Evolutionary conservation across 169 alveolate genomes (phyloP), one percentile per base, ranked within the genome.

Genomic region (Plasmodium yoelii): DNA sequence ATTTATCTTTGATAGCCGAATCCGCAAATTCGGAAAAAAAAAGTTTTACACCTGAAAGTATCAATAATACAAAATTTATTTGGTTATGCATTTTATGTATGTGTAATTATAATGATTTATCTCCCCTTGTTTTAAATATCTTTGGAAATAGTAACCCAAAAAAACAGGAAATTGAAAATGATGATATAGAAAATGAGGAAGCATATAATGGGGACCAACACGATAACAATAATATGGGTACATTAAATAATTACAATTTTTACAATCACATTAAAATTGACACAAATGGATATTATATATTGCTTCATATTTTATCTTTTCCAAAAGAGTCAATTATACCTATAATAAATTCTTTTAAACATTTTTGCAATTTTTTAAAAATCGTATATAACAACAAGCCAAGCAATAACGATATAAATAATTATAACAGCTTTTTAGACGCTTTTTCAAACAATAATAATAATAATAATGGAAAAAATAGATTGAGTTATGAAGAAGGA

Each of bases 11-110:
- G 34, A 67, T 13, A 51, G 56, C 57, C 1, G 2, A 13, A 0
- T 8, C 0, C 1, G n/a, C 9, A 13, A 67, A 24, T n/a, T 6
- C 7, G 1, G 60, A 9, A 7, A 13, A 13, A 7, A 13, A 19
- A 19, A n/a, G 39, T 1, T 6, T 9, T 2, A 57, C 2, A 18
- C 12, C n/a, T 2, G 28, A 19, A 1, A 1, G 2, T 15, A 55
- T 8, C 0, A 28, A 6, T 28, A n/a, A 22, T 13, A 2, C 34
- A n/a, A 86, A 69, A 47, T 86, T 69, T 72, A 39, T 86, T 9
- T 86, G 91, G 91, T 10, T 86, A 57, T 86, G 87, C 51, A 70
- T 86, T 34, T 42, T 86, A 13, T 70, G 87, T 64, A 86, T 86
- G 91, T 55, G 87, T 5, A 56, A 69, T 18, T 65, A 69, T 53